A percentile compares a stretch with the other conserved stretches of the same genome.
Evolutionary conservation across 257 asterid genomes (phyloP).

Genomic region (Solanum dulcamara): DNA sequence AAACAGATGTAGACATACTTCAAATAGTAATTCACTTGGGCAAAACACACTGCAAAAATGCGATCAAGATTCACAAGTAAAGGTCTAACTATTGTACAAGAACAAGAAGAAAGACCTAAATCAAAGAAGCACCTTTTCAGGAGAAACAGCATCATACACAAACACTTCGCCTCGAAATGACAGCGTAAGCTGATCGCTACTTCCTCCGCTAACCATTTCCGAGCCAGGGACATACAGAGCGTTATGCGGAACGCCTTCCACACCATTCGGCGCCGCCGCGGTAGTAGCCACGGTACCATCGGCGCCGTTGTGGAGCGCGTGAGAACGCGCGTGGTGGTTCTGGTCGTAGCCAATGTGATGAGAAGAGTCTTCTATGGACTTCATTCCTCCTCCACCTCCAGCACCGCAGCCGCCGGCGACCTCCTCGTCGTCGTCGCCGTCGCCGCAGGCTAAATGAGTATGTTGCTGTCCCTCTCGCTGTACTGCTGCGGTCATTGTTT

Average conservation of each 20-base stretch:
- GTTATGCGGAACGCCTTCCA: slow-evolving; percentile 28
- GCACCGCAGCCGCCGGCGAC: background rate
- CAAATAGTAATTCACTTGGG: background rate
- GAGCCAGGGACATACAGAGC: slow-evolving; percentile 36
- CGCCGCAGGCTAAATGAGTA: slow-evolving; percentile 24
- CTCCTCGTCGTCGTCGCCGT: slow-evolving; percentile 16
- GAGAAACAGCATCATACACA: slow-evolving; percentile 82
- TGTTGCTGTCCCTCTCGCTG: slow-evolving; percentile 7
- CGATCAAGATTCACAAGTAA: background rate
- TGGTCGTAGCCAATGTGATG: slow-evolving; percentile 31
- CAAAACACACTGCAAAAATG: background rate
- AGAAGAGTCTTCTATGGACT: background rate
- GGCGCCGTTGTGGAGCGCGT: slow-evolving; percentile 27
- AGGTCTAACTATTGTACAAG: background rate
- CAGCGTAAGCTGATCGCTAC: slow-evolving; percentile 77
- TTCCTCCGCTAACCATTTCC: slow-evolving; percentile 37
- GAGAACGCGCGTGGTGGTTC: slow-evolving; percentile 47
- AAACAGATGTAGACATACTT: background rate
- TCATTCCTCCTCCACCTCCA: background rate
- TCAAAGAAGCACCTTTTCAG: slow-evolving; percentile 59
- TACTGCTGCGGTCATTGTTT: background rate
- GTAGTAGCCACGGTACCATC: slow-evolving; percentile 1
- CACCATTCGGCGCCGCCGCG: slow-evolving; percentile 22
- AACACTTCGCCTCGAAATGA: slow-evolving; percentile 94
- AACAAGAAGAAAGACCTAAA: background rate